These are phyloP conservation scores for Trichopus zeylanicus DNA, from an alignment of 116 monocot genomes.

Conservation along the genomic window DNA sequence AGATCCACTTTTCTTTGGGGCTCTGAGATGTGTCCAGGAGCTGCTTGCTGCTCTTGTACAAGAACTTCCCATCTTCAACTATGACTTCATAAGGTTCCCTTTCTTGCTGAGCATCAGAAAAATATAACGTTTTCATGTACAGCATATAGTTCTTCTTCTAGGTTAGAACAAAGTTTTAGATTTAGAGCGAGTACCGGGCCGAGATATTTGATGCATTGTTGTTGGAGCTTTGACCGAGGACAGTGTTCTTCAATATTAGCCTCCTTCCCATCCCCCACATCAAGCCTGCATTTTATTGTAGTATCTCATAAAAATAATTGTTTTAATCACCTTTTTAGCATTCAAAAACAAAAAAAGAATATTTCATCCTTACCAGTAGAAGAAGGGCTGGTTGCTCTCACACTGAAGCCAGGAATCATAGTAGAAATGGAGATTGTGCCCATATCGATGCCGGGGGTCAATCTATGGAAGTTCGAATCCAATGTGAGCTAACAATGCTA, in stretches of 20 bases:
- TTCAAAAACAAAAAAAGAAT: no score
- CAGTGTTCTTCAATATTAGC: slow-evolving; percentile 54
- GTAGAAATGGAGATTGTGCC: slow-evolving; percentile 91
- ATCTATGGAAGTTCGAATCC: slow-evolving; percentile 34
- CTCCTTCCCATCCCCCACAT: slow-evolving; percentile 87
- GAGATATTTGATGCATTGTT: slow-evolving; percentile 90
- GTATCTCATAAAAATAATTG: no score
- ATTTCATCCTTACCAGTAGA: slow-evolving; percentile 73
- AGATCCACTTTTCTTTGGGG: slow-evolving; percentile 72
- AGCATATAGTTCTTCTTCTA: no score
- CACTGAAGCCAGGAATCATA: slow-evolving; percentile 64
- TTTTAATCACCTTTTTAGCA: no score
- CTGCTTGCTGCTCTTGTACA: slow-evolving; percentile 40
- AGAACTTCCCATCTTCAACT: slow-evolving; percentile 67
- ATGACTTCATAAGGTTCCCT: slow-evolving; percentile 72
- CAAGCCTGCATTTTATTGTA: slow-evolving; percentile 49
- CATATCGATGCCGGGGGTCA: slow-evolving; percentile 93
- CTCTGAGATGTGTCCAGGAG: slow-evolving; percentile 37
- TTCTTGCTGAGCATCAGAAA: slow-evolving; percentile 52
- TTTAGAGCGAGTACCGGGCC: slow-evolving; percentile 32
- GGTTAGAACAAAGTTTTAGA: background rate
- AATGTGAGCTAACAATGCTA: no score
- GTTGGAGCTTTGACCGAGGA: slow-evolving; percentile 63
- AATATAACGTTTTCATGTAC: no score
- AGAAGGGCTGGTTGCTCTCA: slow-evolving; percentile 92